phyloP scores from a whole-genome alignment of 2,329 filamentous ascomycete genomes.

The Nemania serpens region DNA sequence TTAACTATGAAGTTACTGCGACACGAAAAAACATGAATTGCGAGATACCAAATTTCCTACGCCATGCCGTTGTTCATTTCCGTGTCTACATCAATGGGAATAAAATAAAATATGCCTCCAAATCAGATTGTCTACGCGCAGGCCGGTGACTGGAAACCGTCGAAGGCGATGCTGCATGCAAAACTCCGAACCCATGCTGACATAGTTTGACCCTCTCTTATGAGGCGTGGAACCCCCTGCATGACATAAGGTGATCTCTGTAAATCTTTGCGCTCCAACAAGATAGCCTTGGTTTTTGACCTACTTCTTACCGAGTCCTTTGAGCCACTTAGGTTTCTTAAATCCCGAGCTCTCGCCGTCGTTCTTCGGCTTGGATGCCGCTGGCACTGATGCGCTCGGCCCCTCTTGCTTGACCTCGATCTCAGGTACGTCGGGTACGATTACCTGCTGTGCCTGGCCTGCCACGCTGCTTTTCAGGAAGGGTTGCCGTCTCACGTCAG shows the following conservation, averaged over 20 bases:
- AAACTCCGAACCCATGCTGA: conserved; percentile 22
- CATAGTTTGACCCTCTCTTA: conserved; percentile 8
- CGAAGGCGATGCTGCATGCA: conserved; percentile 2
- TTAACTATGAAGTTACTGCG: conserved; percentile 29
- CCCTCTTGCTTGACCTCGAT: conserved; percentile 39
- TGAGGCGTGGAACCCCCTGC: neutral
- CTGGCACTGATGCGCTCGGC: conserved; percentile 1
- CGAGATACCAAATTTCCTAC: conserved; percentile 30
- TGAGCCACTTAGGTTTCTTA: conserved; percentile 73
- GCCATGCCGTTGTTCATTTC: conserved; percentile 20
- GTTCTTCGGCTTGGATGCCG: conserved; percentile 28
- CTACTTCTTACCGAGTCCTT: conserved; percentile 73
- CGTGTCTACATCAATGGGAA: conserved; percentile 16
- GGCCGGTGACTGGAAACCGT: conserved; percentile 2
- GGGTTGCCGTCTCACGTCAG: conserved; percentile 36
- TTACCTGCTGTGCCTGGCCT: conserved; percentile 61
- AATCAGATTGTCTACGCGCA: neutral
- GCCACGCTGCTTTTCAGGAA: conserved; percentile 56
- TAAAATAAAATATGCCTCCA: neutral
- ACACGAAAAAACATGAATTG: conserved; percentile 32
- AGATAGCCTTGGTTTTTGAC: neutral
- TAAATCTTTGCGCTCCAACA: neutral
- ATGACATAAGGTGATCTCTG: neutral
- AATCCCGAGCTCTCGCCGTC: conserved; percentile 33
- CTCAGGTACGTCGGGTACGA: conserved; percentile 55